Evolutionary conservation across 2,329 filamentous ascomycete species (phyloP).

Genomic region (Cryphonectria radicalis): DNA sequence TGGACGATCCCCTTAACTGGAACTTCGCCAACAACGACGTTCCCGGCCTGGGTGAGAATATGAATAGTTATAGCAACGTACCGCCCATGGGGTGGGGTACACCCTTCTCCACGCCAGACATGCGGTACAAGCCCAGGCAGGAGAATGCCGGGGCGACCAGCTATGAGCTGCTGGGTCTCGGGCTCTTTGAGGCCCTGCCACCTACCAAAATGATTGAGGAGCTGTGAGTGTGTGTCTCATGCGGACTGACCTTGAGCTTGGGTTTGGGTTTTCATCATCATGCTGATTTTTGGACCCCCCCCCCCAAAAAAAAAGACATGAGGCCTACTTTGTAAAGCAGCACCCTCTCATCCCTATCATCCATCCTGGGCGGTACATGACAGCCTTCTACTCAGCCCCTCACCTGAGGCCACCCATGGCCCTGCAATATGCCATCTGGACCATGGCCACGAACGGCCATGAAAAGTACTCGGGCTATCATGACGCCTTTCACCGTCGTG

Average conservation of each 20-base stretch:
- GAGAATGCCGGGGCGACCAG: slow-evolving; percentile 31
- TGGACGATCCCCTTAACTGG: slow-evolving; percentile 17
- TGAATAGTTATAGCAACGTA: neutral
- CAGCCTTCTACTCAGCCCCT: slow-evolving; percentile 72
- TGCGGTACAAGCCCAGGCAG: slow-evolving; percentile 13
- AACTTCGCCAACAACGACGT: neutral
- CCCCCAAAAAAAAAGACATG: slow-evolving; percentile 63
- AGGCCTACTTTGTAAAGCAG: slow-evolving; percentile 75
- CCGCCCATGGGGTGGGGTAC: neutral
- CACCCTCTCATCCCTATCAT: slow-evolving; percentile 77
- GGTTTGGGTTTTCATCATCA: neutral
- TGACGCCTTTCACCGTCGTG: slow-evolving; percentile 78
- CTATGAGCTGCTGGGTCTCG: slow-evolving; percentile 77
- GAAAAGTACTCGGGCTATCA: slow-evolving; percentile 74
- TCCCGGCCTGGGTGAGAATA: neutral
- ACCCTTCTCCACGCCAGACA: slow-evolving; percentile 12
- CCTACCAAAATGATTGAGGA: slow-evolving; percentile 80
- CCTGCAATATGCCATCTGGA: slow-evolving; percentile 87
- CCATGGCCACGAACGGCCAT: slow-evolving; percentile 71
- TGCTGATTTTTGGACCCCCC: slow-evolving; percentile 26
- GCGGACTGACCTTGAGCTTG: neutral
- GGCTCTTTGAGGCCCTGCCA: slow-evolving; percentile 81
- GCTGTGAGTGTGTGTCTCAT: slow-evolving; percentile 58
- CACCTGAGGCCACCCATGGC: slow-evolving; percentile 80
- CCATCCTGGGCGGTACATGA: slow-evolving; percentile 75